These are phyloP conservation scores for Russula dissimulans DNA, from an alignment of 768 basidiomycete species.

Conservation along the genomic window DNA sequence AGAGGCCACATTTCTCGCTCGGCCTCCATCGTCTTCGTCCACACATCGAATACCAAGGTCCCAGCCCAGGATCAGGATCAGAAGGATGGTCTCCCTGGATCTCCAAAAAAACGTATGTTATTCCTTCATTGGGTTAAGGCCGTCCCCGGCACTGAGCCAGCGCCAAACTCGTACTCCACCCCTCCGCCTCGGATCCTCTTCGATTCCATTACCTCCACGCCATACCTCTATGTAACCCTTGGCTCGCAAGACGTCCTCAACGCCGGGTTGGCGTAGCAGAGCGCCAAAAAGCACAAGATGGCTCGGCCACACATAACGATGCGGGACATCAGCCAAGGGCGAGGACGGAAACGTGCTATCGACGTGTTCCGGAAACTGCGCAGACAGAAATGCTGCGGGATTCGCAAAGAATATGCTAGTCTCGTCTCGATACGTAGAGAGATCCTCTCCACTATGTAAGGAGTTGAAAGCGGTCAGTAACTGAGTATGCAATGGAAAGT, in stretches of 20 bases:
- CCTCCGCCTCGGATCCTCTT: conserved; percentile 61
- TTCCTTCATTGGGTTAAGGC: neutral
- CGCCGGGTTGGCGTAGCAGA: conserved; percentile 47
- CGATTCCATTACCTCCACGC: conserved; percentile 56
- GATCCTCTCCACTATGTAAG: conserved; percentile 38
- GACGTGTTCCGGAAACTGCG: conserved; percentile 58
- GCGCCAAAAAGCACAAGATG: conserved; percentile 78
- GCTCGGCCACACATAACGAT: conserved; percentile 64
- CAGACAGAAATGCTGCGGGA: conserved; percentile 55
- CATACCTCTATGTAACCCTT: conserved; percentile 60
- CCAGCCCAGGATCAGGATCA: neutral
- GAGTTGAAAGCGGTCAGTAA: neutral
- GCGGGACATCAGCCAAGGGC: conserved; percentile 44
- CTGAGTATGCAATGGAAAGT: conserved; percentile 12
- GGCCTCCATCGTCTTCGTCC: neutral
- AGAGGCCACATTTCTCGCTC: neutral
- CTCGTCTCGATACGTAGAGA: conserved; percentile 63
- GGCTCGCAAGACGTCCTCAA: conserved; percentile 37
- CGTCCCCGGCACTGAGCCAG: neutral
- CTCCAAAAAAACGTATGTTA: neutral
- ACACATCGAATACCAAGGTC: neutral
- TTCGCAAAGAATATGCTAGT: conserved; percentile 71
- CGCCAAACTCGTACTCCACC: conserved; percentile 68
- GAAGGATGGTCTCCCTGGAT: neutral
- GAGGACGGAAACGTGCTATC: conserved; percentile 58